These are phyloP conservation scores for Neopestalotiopsis clavispora DNA, from an alignment of 2,329 filamentous ascomycete genomes.

Conservation along the genomic window DNA sequence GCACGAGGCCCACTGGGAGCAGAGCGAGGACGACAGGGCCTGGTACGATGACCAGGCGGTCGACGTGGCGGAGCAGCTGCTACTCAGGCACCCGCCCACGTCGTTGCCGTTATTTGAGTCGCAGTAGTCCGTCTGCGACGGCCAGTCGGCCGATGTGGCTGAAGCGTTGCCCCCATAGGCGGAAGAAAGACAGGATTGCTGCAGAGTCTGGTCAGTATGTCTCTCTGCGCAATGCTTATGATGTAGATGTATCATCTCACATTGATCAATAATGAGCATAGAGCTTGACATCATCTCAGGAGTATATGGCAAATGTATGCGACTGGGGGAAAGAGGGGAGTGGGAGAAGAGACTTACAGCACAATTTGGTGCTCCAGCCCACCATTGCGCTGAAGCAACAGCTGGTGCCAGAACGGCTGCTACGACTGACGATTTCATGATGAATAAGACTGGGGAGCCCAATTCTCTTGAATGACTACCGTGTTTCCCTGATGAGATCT, in stretches of 20 bases:
- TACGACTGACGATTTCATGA: slow-evolving; percentile 39
- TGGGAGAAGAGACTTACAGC: slow-evolving; percentile 39
- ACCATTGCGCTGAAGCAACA: slow-evolving; percentile 41
- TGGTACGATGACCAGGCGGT: slow-evolving; percentile 35
- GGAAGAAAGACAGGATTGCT: slow-evolving; percentile 49
- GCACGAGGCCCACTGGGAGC: slow-evolving; percentile 45
- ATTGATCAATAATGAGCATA: too few species aligned
- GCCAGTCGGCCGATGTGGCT: slow-evolving; percentile 36
- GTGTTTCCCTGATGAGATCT: not conserved
- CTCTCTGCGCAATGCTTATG: not conserved
- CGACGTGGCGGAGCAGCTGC: slow-evolving; percentile 30
- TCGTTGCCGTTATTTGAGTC: slow-evolving; percentile 30
- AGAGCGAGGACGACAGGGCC: slow-evolving; percentile 46
- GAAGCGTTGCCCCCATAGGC: slow-evolving; percentile 31
- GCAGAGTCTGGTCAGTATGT: slow-evolving; percentile 16
- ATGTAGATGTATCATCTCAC: too few species aligned
- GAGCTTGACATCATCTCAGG: too few species aligned
- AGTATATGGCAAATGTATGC: not conserved
- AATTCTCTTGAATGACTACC: not conserved
- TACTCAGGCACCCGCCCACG: slow-evolving; percentile 34
- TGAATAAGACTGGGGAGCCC: slow-evolving; percentile 5
- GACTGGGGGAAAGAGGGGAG: not conserved
- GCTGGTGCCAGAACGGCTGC: slow-evolving; percentile 32
- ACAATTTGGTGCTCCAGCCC: slow-evolving; percentile 44
- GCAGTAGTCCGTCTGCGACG: slow-evolving; percentile 37